A percentile compares a stretch with the other conserved stretches of the same genome.
These are phyloP conservation scores for Thalassiosira ordinaria DNA, from an alignment of 352 stramenopile species.

Conservation along the genomic window DNA sequence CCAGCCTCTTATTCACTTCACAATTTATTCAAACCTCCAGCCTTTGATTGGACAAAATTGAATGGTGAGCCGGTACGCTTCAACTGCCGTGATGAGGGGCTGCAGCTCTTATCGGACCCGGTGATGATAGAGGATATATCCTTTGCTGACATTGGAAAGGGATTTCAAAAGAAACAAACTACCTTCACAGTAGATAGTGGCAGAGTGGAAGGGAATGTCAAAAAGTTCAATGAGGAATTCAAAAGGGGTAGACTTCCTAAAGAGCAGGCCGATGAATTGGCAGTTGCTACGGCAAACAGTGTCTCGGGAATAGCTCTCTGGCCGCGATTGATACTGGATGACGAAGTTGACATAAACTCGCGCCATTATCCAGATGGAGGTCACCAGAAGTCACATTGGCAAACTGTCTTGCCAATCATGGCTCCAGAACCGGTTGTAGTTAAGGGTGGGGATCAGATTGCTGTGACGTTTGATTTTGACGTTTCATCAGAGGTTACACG, in stretches of 20 bases:
- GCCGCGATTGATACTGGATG: slow-evolving; percentile 67
- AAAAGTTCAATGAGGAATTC: slow-evolving; percentile 57
- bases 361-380: slow-evolving; percentile 67
- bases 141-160: slow-evolving; percentile 55
- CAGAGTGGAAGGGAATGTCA: slow-evolving; percentile 56
- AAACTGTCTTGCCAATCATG: slow-evolving; percentile 80
- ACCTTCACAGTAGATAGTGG: slow-evolving; percentile 55
- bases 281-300: slow-evolving; percentile 43
- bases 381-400: slow-evolving; percentile 76
- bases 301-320: slow-evolving; percentile 74
- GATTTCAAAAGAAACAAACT: slow-evolving; percentile 31
- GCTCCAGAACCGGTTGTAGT: slow-evolving; percentile 46
- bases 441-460: slow-evolving; percentile 41
- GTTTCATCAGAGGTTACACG: slow-evolving; percentile 22
- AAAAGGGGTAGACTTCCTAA: slow-evolving; percentile 41
- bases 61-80: slow-evolving; percentile 72
- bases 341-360: slow-evolving; percentile 46
- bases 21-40: slow-evolving; percentile 69
- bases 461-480: slow-evolving; percentile 38
- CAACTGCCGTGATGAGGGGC: slow-evolving; percentile 74
- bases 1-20: slow-evolving; percentile 76
- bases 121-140: slow-evolving; percentile 72
- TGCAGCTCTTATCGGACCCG: slow-evolving; percentile 70
- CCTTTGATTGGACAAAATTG: slow-evolving; percentile 79
- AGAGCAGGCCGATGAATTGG: slow-evolving; percentile 27